Percentiles rank a stretch among this genome's conserved stretches.
Evolutionary conservation across 2,329 filamentous ascomycete genomes (phyloP).

Genomic region (Colletotrichum filicis): DNA sequence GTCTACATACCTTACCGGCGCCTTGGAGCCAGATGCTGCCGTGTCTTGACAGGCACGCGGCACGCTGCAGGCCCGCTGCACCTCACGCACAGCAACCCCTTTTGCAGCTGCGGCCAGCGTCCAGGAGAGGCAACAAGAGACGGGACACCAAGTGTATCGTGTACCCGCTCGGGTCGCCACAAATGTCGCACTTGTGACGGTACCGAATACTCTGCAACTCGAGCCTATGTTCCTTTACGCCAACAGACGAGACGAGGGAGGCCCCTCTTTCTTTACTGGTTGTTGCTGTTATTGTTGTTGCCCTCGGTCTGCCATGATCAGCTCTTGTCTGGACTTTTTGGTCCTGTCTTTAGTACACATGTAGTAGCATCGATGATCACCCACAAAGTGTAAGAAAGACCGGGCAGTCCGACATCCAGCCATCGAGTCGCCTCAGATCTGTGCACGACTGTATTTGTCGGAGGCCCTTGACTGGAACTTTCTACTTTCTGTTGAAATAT

Average conservation of each 20-base stretch:
- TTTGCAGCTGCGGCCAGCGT: neutral
- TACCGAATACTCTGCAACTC: neutral
- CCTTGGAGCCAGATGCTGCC: neutral
- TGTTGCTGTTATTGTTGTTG: neutral
- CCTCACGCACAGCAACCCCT: neutral
- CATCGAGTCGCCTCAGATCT: neutral
- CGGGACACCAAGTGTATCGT: slow-evolving; percentile 11
- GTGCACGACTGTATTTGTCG: neutral
- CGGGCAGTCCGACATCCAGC: neutral
- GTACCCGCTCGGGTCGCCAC: slow-evolving; percentile 9
- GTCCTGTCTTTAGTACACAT: neutral
- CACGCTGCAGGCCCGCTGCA: neutral
- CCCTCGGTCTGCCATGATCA: neutral
- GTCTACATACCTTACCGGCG: neutral
- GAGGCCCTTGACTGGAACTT: neutral
- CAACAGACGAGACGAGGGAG: neutral
- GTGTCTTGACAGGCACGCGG: neutral
- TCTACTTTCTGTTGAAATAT: neutral
- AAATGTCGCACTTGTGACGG: neutral
- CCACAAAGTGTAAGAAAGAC: neutral
- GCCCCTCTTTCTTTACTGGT: neutral
- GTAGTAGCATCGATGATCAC: neutral
- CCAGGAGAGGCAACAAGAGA: neutral
- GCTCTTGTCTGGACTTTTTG: neutral
- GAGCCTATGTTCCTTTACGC: neutral